Conservation (phyloP, 1,284 basidiomycete genomes). For the Ceratobasidium sp. region DNA sequence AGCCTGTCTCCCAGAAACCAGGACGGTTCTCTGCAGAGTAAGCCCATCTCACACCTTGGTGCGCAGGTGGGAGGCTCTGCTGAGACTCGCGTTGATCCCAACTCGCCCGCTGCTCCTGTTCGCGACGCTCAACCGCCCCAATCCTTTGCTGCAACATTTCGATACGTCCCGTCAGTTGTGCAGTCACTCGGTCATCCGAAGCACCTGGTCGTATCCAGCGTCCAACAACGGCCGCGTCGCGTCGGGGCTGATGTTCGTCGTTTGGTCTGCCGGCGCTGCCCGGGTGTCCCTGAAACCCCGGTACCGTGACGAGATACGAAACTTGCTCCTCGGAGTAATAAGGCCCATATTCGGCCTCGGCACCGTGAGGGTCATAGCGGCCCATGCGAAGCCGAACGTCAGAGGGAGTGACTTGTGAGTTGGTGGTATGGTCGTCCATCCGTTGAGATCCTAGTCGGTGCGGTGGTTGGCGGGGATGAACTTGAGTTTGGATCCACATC, state of each 20-base stretch:
- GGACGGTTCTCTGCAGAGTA: conserved; percentile 32
- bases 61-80: conserved; percentile 3
- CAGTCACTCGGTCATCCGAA: conserved; percentile 23
- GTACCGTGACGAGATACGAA: neutral
- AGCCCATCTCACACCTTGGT: conserved; percentile 31
- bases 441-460: conserved; percentile 3
- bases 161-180: conserved; percentile 33
- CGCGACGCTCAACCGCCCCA: conserved; percentile 30
- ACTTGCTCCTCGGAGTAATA: conserved; percentile 16
- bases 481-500: conserved; percentile 20
- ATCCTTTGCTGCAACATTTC: conserved; percentile 28
- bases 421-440: conserved; percentile 8
- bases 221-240: neutral
- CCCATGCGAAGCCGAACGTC: conserved; percentile 26
- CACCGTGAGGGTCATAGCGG: conserved; percentile 28
- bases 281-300: neutral
- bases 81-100: neutral
- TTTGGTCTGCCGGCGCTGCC: neutral
- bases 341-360: conserved; percentile 27
- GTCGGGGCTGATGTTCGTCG: neutral
- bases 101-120: conserved; percentile 5
- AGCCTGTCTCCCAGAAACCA: conserved; percentile 35
- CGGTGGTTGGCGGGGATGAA: conserved; percentile 4
- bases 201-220: conserved; percentile 18
- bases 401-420: conserved; percentile 14